Evolutionary conservation across 345 rosid species (phyloP), one percentile per base, ranked within the genome.

Genomic region (Toxicodendron radicans): DNA sequence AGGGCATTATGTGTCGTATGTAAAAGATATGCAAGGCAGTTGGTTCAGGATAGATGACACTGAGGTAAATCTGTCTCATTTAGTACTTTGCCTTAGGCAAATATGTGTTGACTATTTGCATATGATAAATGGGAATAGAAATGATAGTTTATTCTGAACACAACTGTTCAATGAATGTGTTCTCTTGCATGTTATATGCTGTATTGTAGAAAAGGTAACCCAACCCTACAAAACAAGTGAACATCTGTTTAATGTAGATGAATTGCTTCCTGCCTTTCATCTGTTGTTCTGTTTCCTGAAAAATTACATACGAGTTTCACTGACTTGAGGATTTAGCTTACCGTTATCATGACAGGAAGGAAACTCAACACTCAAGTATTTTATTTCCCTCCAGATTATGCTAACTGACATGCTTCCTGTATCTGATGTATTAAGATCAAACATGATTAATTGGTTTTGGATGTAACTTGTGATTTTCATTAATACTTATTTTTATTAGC

Each of bases 31-130:
- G 82, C 87, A 73, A 70, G 95, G 91, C 85, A 82, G 72, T 63
- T 92, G 97, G 95, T 90, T 75, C 87, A 83, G 91, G 82, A 86
- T 92, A 48, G 93, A 92, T 78, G 97, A 90, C 80, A 83, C 89
- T 7, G 91, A 87, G 97, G 97, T 92, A 76, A 75, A 60, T 70
- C 23, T 41, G 20, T 70, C 71, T 52, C 62, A 17, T 35, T 27
- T 64, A 24, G 11, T 60, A 43, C 7, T 23, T 17, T 14, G n/a
- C 48, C 20, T 54, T 33, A 38, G 53, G 49, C 62, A 12, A 64
- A 8, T 60, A 58, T 51, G 12, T 69, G 45, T 16, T 54, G 24
- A 48, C 38, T 3, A 17, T 51, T 69, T 21, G 8, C 51, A 53
- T 33, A 13, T 53, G 49, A 54, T 52, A 32, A 18, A 30, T 48